phyloP scores from a whole-genome alignment of 2,329 filamentous ascomycete species.

The Apiospora kogelbergensis region DNA sequence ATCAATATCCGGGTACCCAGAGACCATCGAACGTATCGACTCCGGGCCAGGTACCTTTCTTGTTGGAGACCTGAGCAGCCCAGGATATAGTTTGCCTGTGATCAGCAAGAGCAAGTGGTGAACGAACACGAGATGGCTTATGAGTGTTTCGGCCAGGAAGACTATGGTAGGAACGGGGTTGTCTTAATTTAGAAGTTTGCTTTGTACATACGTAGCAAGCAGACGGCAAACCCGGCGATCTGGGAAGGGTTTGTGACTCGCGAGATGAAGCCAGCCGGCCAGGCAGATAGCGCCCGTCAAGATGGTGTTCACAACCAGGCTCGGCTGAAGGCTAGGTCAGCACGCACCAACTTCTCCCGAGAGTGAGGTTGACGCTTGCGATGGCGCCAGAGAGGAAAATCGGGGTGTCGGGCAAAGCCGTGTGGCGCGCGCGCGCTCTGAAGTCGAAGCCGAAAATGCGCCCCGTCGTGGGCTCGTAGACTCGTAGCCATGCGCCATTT shows the following conservation, averaged over 20 bases:
- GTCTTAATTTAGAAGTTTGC: not conserved
- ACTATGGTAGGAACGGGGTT: not conserved
- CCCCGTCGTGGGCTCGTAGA: not conserved
- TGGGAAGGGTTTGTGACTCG: not conserved
- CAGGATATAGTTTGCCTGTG: not conserved
- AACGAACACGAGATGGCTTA: constrained; percentile 6
- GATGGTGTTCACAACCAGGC: not conserved
- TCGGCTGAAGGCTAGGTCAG: not conserved
- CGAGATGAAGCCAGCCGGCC: not conserved
- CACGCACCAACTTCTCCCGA: not conserved
- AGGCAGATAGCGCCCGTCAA: not conserved
- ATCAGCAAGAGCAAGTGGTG: not conserved
- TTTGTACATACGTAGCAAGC: not conserved
- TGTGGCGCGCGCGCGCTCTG: not conserved
- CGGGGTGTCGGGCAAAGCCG: not conserved
- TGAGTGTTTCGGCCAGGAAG: not conserved
- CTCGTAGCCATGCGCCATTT: not conserved
- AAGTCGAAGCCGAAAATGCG: not conserved
- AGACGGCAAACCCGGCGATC: not conserved
- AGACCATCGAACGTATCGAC: not conserved
- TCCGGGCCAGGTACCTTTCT: not conserved
- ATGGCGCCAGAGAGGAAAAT: not conserved
- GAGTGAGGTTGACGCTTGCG: not conserved
- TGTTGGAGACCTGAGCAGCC: not conserved
- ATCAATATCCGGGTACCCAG: not conserved